Percentiles rank a stretch among this genome's conserved stretches.
Evolutionary conservation across 2,329 filamentous ascomycete species (phyloP).

Genomic region (Claviceps sorghi): DNA sequence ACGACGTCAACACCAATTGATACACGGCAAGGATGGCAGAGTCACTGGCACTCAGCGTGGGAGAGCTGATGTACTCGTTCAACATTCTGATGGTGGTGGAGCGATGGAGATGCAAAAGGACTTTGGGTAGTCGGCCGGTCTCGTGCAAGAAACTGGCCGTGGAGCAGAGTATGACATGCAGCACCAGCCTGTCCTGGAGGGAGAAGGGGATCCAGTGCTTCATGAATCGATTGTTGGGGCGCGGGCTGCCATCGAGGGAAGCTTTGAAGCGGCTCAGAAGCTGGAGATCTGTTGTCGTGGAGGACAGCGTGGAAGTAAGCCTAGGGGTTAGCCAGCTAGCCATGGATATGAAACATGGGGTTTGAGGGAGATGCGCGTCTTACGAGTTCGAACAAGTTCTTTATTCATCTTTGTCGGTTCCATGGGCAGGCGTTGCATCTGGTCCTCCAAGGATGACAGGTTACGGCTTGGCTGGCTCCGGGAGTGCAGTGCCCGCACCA

Average conservation of each 20-base stretch:
- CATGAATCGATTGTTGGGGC: conserved; percentile 29
- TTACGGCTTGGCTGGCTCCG: conserved; percentile 9
- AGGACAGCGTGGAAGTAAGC: background rate
- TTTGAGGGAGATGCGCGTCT: background rate
- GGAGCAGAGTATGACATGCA: conserved; percentile 34
- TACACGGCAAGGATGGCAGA: conserved; percentile 31
- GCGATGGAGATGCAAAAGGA: conserved; percentile 28
- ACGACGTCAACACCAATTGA: conserved; percentile 36
- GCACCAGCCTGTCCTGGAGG: conserved; percentile 33
- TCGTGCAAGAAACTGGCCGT: conserved; percentile 37
- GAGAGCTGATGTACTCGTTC: conserved; percentile 29
- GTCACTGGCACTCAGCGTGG: conserved; percentile 25
- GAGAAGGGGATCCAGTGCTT: conserved; percentile 33
- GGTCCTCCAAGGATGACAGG: conserved; percentile 18
- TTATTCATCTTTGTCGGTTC: conserved; percentile 27
- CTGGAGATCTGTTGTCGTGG: conserved; percentile 26
- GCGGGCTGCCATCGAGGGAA: conserved; percentile 33
- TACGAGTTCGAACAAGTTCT: conserved; percentile 35
- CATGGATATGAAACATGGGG: background rate
- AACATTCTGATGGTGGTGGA: conserved; percentile 29
- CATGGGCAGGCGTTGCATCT: conserved; percentile 27
- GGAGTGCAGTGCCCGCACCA: conserved; percentile 12
- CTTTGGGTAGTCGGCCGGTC: conserved; percentile 30
- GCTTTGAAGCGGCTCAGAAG: conserved; percentile 36
- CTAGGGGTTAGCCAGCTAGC: background rate